Conservation (phyloP, 208 protist genomes). For the Trypanosoma melophagium region DNA sequence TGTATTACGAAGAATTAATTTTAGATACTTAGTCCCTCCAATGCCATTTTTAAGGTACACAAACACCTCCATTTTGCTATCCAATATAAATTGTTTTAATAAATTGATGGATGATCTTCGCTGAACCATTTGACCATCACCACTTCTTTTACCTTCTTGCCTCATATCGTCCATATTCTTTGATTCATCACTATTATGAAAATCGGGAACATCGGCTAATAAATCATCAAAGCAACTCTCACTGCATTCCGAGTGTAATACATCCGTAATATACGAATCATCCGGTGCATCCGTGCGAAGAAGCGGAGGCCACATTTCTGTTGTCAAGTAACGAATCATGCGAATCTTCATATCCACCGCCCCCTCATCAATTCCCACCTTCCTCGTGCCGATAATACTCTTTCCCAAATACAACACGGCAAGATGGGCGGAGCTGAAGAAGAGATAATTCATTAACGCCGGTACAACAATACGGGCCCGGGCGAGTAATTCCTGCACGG, state of each 20-base stretch:
- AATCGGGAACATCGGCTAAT: neutral
- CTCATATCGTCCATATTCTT: too few species aligned
- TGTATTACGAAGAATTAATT: constrained; percentile 61
- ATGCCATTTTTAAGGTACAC: constrained; percentile 56
- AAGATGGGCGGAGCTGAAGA: constrained; percentile 48
- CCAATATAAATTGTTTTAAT: constrained; percentile 28
- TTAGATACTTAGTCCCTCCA: constrained; percentile 57
- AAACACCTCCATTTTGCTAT: constrained; percentile 70
- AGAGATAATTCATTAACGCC: constrained; percentile 70
- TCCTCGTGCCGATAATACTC: constrained; percentile 28
- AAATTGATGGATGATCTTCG: neutral
- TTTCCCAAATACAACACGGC: constrained; percentile 72
- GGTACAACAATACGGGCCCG: constrained; percentile 50
- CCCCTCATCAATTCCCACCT: constrained; percentile 42
- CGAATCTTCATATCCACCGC: constrained; percentile 69
- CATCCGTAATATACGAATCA: constrained; percentile 44
- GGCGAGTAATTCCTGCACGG: constrained; percentile 36
- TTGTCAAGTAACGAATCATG: constrained; percentile 59
- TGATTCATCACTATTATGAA: neutral
- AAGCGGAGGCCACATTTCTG: constrained; percentile 66
- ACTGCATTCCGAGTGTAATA: neutral
- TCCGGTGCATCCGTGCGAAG: constrained; percentile 66
- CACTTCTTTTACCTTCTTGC: too few species aligned
- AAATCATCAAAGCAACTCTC: neutral
- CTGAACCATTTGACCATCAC: too few species aligned